Evolutionary conservation across 169 alveolate species (phyloP), one percentile per base, ranked within the genome.

Genomic region (Amoebophrya sp.): DNA sequence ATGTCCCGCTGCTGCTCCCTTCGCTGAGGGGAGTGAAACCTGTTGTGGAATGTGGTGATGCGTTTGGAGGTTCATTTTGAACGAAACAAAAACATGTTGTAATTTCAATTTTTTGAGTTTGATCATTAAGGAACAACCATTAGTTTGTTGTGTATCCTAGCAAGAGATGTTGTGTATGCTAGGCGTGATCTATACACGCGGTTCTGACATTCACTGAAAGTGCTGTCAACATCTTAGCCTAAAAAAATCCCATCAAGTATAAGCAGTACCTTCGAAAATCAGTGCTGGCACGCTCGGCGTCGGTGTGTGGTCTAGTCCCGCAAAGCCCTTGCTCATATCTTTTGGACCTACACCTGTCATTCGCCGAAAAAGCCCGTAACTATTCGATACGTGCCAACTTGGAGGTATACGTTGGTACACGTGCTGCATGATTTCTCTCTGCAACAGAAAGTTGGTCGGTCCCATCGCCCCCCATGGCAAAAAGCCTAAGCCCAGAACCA

Each of bases 281-380:
- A 65, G 83, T 36, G 26, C 83, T 36, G 83, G 83, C 2, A 65
- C 83, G 38, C n/a, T 65, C 83, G 83, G 83, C 83, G n/a, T 36
- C 36, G 83, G 83, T 29, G 36, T 6, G 83, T 65, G 26, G 26
- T 18, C 26, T 18, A 65, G 83, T 10, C 83, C 83, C 36, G 83
- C 83, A 36, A 6, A 65, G 38, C 83, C 83, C n/a, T 53, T 14
- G 23, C n/a, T 10, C n/a, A 23, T 14, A 10, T 53, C 23, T 53
- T 53, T 10, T 14, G 76, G 76, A 10, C 83, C 83, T 6, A 65
- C 83, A 36, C 83, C 83, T 6, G 83, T 65, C 83, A 65, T 65
- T 6, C 83, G 83, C 33, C 83, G 83, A 36, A 65, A 65, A 6
- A 65, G 83, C 33, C 83, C 83, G 83, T 65, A 65, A 18, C 36